Percentiles rank a stretch among this genome's conserved stretches.
Conservation (phyloP, 163 green algal genomes). For the Picocystis sp. region DNA sequence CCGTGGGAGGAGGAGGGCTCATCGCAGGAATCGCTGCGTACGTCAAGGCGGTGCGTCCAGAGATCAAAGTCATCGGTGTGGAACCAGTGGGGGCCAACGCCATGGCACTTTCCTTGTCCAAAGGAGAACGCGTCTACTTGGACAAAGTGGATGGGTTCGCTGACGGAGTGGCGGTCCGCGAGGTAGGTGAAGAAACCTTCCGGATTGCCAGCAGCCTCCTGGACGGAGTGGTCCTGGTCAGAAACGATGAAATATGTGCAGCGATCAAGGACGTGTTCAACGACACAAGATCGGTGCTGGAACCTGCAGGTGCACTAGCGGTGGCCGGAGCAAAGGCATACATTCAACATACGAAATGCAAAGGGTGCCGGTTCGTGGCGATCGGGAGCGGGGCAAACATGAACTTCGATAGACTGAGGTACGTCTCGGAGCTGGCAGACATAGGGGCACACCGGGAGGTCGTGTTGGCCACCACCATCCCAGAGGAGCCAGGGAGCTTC, state of each 20-base stretch:
- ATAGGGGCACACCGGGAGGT: conserved; percentile 56
- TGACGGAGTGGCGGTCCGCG: conserved; percentile 82
- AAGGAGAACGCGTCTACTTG: conserved; percentile 54
- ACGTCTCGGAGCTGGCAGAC: conserved; percentile 30
- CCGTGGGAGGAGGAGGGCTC: conserved; percentile 86
- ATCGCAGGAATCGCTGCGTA: conserved; percentile 83
- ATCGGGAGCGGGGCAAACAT: conserved; percentile 92
- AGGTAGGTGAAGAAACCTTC: conserved; percentile 84
- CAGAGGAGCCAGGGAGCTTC: conserved; percentile 14
- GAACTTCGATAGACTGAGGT: conserved; percentile 87
- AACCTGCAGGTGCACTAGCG: conserved; percentile 83
- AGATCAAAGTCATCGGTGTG: conserved; percentile 83
- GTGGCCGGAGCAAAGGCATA: conserved; percentile 74
- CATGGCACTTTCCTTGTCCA: conserved; percentile 69
- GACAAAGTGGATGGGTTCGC: conserved; percentile 86
- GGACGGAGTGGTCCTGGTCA: conserved; percentile 84
- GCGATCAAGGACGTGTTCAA: conserved; percentile 77
- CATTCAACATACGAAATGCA: not conserved
- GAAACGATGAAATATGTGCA: conserved; percentile 65
- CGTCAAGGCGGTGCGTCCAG: conserved; percentile 69
- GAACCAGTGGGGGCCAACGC: conserved; percentile 85
- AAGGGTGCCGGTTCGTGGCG: conserved; percentile 38
- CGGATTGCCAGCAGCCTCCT: conserved; percentile 69
- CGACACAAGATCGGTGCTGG: conserved; percentile 85
- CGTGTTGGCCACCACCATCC: conserved; percentile 67